Conservation (phyloP, 495 filamentous ascomycete species). For the Talaromyces thailandensis region DNA sequence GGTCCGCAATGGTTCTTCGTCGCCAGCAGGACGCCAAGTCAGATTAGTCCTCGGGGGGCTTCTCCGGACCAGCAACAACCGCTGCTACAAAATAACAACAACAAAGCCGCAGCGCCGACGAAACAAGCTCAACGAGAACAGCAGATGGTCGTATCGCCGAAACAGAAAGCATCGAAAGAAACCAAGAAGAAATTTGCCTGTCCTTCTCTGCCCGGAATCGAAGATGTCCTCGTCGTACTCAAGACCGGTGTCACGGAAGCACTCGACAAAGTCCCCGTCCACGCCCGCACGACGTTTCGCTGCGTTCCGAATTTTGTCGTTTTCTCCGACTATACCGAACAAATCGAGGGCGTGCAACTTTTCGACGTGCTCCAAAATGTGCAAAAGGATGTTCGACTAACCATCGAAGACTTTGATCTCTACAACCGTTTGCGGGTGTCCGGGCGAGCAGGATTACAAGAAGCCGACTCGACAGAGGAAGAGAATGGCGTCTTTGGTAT, state of each 20-base stretch:
- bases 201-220: constrained; percentile 31
- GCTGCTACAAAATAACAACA: neutral
- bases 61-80: neutral
- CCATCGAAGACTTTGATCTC: constrained; percentile 40
- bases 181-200: constrained; percentile 11
- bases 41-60: neutral
- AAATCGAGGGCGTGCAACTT: constrained; percentile 35
- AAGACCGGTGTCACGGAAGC: constrained; percentile 40
- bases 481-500: constrained; percentile 38
- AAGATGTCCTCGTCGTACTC: constrained; percentile 35
- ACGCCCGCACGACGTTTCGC: constrained; percentile 42
- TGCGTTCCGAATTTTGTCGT: constrained; percentile 47
- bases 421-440: constrained; percentile 39
- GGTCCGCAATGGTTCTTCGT: constrained; percentile 6
- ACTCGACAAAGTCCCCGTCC: constrained; percentile 33
- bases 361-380: constrained; percentile 41
- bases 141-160: neutral
- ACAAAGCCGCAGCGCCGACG: neutral
- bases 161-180: neutral
- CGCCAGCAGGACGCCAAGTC: neutral
- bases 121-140: neutral
- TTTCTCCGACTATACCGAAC: constrained; percentile 45
- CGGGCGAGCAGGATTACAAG: constrained; percentile 29
- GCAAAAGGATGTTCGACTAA: constrained; percentile 21
- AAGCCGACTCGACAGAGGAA: constrained; percentile 31